Evolutionary conservation across 75 land plant genomes (phyloP).

Genomic region (Cryptomeria japonica): DNA sequence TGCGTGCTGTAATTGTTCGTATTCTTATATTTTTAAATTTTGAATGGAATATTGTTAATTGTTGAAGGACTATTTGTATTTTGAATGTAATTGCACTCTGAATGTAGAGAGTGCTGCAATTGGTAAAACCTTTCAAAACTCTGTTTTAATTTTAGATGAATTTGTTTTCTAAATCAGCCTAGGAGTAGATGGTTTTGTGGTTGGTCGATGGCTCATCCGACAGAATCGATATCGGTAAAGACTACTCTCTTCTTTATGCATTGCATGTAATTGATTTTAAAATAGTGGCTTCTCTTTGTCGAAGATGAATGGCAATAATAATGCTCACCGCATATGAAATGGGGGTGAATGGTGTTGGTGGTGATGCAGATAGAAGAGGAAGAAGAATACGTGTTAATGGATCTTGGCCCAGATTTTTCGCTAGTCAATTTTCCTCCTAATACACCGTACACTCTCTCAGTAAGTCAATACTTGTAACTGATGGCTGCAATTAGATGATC

Average conservation of each 20-base stretch:
- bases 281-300: background rate
- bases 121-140: too few species aligned
- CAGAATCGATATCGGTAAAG: background rate
- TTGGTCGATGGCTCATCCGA: conserved; percentile 1
- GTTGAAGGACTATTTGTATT: too few species aligned
- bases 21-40: too few species aligned
- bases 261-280: background rate
- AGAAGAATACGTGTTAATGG: conserved; percentile 38
- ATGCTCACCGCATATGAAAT: background rate
- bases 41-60: too few species aligned
- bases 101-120: background rate
- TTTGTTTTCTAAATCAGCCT: background rate
- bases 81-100: background rate
- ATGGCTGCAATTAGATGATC: background rate
- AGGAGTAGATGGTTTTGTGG: background rate
- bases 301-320: background rate
- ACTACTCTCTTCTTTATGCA: background rate
- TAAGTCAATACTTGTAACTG: conserved; percentile 11
- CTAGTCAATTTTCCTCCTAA: conserved; percentile 25
- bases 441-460: conserved; percentile 39
- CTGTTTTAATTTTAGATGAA: background rate
- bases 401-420: conserved; percentile 36
- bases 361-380: conserved; percentile 17
- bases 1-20: too few species aligned
- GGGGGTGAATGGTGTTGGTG: background rate